Evolutionary conservation across 2,329 filamentous ascomycete genomes (phyloP), one percentile per base, ranked within the genome.

Genomic region (Tricladium varicosporioides): DNA sequence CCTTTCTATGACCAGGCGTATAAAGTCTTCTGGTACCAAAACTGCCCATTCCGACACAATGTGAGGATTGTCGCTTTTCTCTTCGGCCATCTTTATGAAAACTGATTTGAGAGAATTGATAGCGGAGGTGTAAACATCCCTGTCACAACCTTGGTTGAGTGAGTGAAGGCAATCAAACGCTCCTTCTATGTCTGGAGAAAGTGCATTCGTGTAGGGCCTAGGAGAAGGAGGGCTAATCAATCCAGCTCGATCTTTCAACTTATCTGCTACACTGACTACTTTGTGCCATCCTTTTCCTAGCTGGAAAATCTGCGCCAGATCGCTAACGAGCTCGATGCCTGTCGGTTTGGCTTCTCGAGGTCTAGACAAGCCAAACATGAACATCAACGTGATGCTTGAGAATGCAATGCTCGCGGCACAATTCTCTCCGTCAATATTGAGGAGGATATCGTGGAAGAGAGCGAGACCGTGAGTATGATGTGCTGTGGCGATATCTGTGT

Each of bases 331-430:
- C 16, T 53, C 45, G 18, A 48, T 40, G 2, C 18, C n/a, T 9
- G 32, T 14, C 10, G 16, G 16, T 2, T 32, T 27, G 10, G 14
- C 33, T 16, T 13, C 44, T 43, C 18, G 2, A 1, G 59, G 57
- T 31, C 51, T 48, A 14, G 54, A 54, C 7, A 57, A n/a, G 4
- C 48, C 59, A 19, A 60, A 53, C 9, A 51, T 27, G 45, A 57
- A 61, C 47, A 60, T 61, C 2, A 53, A 33, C 11, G 59, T 61
- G 13, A 60, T 14, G 55, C 57, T 60, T 42, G 59, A 57, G n/a
- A 61, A 61, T 10, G 57, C 59, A 47, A 61, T 57, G 43, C 50
- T 60, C n/a, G 59, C 57, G 2, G 59, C 46, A 27, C 57, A 60
- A 36, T 60, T 61, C 27, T 15, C 31, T 18, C 16, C 51, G 15